A percentile compares a stretch with the other conserved stretches of the same genome.
phyloP scores from a whole-genome alignment of 495 filamentous ascomycete genomes.

The Aspergillus campestris region DNA sequence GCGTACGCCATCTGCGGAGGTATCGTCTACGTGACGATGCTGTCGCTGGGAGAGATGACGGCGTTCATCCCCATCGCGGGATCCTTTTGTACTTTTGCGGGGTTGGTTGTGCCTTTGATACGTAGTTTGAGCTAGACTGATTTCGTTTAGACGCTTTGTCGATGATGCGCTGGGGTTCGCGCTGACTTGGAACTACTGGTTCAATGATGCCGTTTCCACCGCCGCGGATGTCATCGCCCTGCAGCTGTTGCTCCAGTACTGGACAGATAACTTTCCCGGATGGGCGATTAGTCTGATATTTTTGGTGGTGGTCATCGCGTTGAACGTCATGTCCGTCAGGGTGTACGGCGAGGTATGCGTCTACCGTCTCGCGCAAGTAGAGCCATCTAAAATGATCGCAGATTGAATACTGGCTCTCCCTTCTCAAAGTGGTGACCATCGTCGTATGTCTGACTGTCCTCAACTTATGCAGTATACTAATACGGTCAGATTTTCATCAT shows the following conservation, averaged over 20 bases:
- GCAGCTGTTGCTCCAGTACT: constrained; percentile 44
- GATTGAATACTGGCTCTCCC: constrained; percentile 48
- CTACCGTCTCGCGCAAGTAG: not conserved
- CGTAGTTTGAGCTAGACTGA: not conserved
- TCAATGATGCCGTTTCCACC: constrained; percentile 50
- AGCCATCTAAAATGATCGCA: constrained; percentile 10
- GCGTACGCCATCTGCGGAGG: constrained; percentile 41
- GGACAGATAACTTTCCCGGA: constrained; percentile 43
- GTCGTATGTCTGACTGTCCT: constrained; percentile 25
- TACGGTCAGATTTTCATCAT: constrained; percentile 41
- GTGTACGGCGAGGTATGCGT: constrained; percentile 43
- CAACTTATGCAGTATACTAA: not conserved
- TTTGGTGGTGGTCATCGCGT: constrained; percentile 36
- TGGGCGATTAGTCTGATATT: constrained; percentile 48
- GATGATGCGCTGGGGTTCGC: constrained; percentile 49
- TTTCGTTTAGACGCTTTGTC: constrained; percentile 40
- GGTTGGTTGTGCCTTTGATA: constrained; percentile 25
- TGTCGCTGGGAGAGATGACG: constrained; percentile 43
- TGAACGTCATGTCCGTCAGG: constrained; percentile 44
- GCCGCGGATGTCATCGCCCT: constrained; percentile 47
- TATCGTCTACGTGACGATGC: constrained; percentile 44
- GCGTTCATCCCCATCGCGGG: constrained; percentile 43
- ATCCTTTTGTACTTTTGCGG: constrained; percentile 44
- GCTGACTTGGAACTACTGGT: constrained; percentile 51
- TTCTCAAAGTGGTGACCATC: constrained; percentile 49